Evolutionary conservation across 805 yeast species (phyloP), one percentile per base, ranked within the genome.

Genomic region (Suhomyces kilbournensis): DNA sequence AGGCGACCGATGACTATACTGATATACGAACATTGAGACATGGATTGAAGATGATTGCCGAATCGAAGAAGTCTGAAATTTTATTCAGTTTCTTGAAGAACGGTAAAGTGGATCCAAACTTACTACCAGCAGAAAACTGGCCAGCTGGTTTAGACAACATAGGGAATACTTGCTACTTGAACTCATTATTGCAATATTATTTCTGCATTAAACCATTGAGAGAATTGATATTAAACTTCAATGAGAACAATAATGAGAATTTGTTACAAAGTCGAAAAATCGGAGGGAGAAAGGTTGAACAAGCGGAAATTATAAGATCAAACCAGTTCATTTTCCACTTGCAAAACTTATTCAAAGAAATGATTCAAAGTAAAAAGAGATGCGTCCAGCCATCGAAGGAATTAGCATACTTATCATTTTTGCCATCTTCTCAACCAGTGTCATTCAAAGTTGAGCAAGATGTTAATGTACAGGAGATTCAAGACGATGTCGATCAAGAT

Each of bases 121-220:
- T 88, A 17, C 59, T 74, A 14, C 85, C 91, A 0, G 80, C 83
- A 0, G 84, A 80, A 14, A 79, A 81, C 47, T 85, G 93, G 82
- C 99, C 99, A 0, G 89, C 90, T 3, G 99, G 99, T 0, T 76
- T 94, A 63, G 89, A 87, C 68, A 94, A 94, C 65, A 92, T 91
- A 56, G 99, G 99, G 22, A 94, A 94, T 65, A 93, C 99, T 0
- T 94, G 99, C 68, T 92, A 92, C 60, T 50, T 94, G 67, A 93
- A 94, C 66, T 93, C 98, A 0, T 74, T 94, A 47, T 71, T 93
- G 42, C 99, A 93, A 65, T 93, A 87, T 63, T 93, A 90, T 67
- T 94, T 91, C 71, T 87, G 90, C 6, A 82, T 94, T 44, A 81
- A 82, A 51, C 97, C 97, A 0, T 72, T 94, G 39, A 77, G 97